Evolutionary conservation across 164 flowering plant genomes (phyloP), one percentile per base, ranked within the genome.

Genomic region (Brasenia schreberi): DNA sequence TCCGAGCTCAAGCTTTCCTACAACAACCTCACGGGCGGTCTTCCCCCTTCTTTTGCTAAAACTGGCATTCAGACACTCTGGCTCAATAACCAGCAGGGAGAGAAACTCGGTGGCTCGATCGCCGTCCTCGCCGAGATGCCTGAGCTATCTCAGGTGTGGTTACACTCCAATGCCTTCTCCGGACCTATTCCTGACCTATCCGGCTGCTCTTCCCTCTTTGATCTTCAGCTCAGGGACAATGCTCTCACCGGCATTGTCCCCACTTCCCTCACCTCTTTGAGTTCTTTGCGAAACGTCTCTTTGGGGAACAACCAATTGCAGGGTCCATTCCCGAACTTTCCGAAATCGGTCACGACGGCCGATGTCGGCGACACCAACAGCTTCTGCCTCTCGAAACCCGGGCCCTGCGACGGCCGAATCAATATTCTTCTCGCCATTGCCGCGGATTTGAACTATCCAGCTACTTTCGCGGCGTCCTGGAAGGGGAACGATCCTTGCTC

Each of bases 391-490:
- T 0, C 66, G 3, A 70, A 69, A 4, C 84, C 85, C 0, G 87
- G 87, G 16, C 86, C 86, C 43, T 87, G 92, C 70, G 85, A 78
- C 64, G 71, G 75, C 0, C 81, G 77, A 64, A 87, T 87, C 16
- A 76, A 75, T 5, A 66, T 71, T 18, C 74, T 87, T 71, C 78
- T 87, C n/a, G 76, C 43, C 0, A 69, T 82, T 9, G 86, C 77
- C 5, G 80, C 74, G 11, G 86, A 76, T 5, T 43, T 87, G 5
- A 84, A 82, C 1, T 87, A 82, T 64, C 92, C 92, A 1, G 60
- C 39, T 60, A 61, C 11, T 3, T 74, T 87, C 64, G 82, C 87
- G 0, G 75, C 75, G 33, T 69, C 80, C 12, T 87, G 92, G 92
- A 3, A 5, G 61, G 92, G 87, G 9, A 83, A 87, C 69, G 72